Conservation (phyloP, 2,329 filamentous ascomycete genomes). For the Ceratocystis harringtonii region DNA sequence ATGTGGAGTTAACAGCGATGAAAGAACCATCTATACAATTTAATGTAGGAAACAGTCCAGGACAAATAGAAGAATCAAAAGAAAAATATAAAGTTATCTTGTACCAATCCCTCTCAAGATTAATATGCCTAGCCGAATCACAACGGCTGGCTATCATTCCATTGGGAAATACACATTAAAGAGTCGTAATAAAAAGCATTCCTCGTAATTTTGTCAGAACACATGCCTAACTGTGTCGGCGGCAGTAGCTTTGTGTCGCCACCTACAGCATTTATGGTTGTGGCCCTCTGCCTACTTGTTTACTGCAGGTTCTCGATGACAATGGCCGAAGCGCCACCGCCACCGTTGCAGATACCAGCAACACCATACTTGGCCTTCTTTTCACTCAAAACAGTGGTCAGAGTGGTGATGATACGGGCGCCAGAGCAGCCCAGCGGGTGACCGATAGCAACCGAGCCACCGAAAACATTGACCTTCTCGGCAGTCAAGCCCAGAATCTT, state of each 20-base stretch:
- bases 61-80: neutral
- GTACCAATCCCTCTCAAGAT: neutral
- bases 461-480: slow-evolving; percentile 88
- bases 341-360: slow-evolving; percentile 95
- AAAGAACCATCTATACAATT: neutral
- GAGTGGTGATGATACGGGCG: slow-evolving; percentile 80
- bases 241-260: neutral
- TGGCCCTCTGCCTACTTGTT: slow-evolving; percentile 18
- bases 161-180: slow-evolving; percentile 8
- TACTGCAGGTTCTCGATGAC: slow-evolving; percentile 65
- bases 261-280: neutral
- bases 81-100: neutral
- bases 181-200: slow-evolving; percentile 5
- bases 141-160: neutral
- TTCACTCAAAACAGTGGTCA: slow-evolving; percentile 75
- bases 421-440: slow-evolving; percentile 90
- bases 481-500: slow-evolving; percentile 68
- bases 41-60: neutral
- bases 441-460: slow-evolving; percentile 87
- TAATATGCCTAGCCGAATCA: neutral
- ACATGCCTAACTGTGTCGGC: neutral
- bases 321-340: slow-evolving; percentile 84
- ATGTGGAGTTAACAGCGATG: neutral
- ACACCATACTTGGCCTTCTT: slow-evolving; percentile 89
- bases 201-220: slow-evolving; percentile 2